A percentile compares a stretch with the other conserved stretches of the same genome.
Conservation (phyloP, 495 filamentous ascomycete species). For the Lindgomyces ingoldianus region DNA sequence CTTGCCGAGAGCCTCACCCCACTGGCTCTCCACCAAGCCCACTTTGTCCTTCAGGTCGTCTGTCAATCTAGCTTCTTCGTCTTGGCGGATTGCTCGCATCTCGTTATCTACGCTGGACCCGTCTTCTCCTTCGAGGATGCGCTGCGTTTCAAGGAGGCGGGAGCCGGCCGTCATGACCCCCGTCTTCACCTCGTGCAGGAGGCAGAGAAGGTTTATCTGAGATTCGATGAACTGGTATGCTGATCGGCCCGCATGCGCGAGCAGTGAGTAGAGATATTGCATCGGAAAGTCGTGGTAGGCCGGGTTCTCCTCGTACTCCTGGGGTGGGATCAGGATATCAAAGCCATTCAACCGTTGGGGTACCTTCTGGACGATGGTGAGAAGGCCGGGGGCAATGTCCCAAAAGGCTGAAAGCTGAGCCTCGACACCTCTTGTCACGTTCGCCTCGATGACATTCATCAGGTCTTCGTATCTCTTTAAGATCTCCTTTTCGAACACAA, state of each 20-base stretch:
- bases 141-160: constrained; percentile 58
- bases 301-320: constrained; percentile 85
- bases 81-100: constrained; percentile 60
- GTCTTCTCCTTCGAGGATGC: constrained; percentile 58
- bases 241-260: constrained; percentile 83
- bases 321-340: constrained; percentile 64
- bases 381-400: constrained; percentile 88
- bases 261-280: constrained; percentile 82
- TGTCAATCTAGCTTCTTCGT: constrained; percentile 70
- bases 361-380: constrained; percentile 74
- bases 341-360: constrained; percentile 50
- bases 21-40: constrained; percentile 83
- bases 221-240: constrained; percentile 96
- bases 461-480: constrained; percentile 76
- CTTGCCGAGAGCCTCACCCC: constrained; percentile 67
- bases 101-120: constrained; percentile 53
- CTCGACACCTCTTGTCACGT: constrained; percentile 84
- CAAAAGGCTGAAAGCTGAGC: constrained; percentile 90
- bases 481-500: constrained; percentile 64
- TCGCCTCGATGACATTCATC: constrained; percentile 76
- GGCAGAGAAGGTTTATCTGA: constrained; percentile 88
- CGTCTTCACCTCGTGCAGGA: constrained; percentile 89
- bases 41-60: constrained; percentile 93
- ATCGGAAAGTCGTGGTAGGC: constrained; percentile 74
- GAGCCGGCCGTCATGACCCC: constrained; percentile 65